Base-by-base conservation (phyloP, 495 filamentous ascomycete species). In the Penicillium roqueforti region DNA sequence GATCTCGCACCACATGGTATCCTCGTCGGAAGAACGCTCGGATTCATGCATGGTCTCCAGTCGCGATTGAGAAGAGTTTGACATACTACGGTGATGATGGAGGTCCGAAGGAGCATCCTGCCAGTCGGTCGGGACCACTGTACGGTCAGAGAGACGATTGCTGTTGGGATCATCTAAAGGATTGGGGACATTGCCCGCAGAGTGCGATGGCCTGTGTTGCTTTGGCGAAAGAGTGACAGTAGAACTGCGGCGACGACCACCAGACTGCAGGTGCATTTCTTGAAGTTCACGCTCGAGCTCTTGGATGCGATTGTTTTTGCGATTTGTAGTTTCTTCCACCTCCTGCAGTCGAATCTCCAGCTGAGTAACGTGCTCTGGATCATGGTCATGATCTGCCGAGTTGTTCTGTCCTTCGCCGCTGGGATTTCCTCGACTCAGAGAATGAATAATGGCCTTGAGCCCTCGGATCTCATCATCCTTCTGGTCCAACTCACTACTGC, bases 401-500 rank as follows among this genome's bases (percentile, higher is more conserved):
- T 61, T 66, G 56, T 70, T 70, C 29, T 65, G 69, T 26, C 54
- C 60, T 23, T 68, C 25, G 22, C 57, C 58, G 57, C 70, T 47
- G 76, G 82, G 46, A 80, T 83, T 51, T 77, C 78, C 89, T 41
- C 87, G 75, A 63, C 89, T 95, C 29, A 98, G 74, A 9, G 91
- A 95, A 69, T 97, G 93, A 44, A 98, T 97, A 62, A 98, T 97
- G 32, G 93, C 93, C 71, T 97, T 97, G 47, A 98, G 75, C 37
- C 93, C 95, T 26, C 92, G 82, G 59, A 98, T 97, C 72, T 98
- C 93, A 57, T 97, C 95, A 58, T 98, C 95, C 61, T 92, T 89
- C 64, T 96, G 89, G 57, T 96, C 92, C 19, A 97, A 70, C 57
- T 96, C 91, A 60, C 87, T 85, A 2, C 70, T 65, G 29, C 73